A percentile compares a stretch with the other conserved stretches of the same genome.
Evolutionary conservation across 768 basidiomycete species (phyloP).

Genomic region (Clavulina sp.): DNA sequence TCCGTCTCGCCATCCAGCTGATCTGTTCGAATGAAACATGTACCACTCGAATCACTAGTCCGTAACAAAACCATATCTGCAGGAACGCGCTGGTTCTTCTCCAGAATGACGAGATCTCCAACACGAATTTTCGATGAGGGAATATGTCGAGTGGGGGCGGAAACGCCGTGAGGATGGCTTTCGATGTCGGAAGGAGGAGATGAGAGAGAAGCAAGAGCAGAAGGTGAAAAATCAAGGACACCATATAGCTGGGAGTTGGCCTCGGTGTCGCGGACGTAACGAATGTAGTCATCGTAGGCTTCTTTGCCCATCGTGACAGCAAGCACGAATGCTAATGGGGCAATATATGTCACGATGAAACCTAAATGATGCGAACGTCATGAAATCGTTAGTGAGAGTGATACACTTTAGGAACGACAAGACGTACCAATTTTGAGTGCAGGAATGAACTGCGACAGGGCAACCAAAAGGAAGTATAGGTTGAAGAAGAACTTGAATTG

Average conservation of each 20-base stretch:
- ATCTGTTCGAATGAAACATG: slow-evolving; percentile 95
- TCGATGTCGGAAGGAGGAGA: neutral
- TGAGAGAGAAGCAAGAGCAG: slow-evolving; percentile 5
- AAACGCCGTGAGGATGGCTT: slow-evolving; percentile 10
- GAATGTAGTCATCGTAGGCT: slow-evolving; percentile 95
- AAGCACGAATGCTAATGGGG: slow-evolving; percentile 89
- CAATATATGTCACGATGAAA: slow-evolving; percentile 89
- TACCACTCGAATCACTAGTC: slow-evolving; percentile 77
- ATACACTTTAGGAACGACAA: neutral
- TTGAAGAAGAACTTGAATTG: slow-evolving; percentile 99
- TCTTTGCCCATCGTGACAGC: slow-evolving; percentile 96
- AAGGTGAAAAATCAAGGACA: slow-evolving; percentile 38
- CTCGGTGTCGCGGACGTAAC: slow-evolving; percentile 77
- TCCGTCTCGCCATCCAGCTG: slow-evolving; percentile 98
- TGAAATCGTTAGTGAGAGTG: neutral
- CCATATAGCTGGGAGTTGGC: slow-evolving; percentile 90
- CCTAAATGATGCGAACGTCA: slow-evolving; percentile 28
- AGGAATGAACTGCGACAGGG: slow-evolving; percentile 88
- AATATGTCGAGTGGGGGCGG: slow-evolving; percentile 41
- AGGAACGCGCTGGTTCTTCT: slow-evolving; percentile 95
- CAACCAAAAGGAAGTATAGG: slow-evolving; percentile 92
- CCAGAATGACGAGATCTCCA: slow-evolving; percentile 76
- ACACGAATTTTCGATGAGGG: slow-evolving; percentile 80
- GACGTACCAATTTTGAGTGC: slow-evolving; percentile 81
- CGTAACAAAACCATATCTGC: slow-evolving; percentile 81